phyloP scores from a whole-genome alignment of 1,139 yeast genomes.

The Meyerozyma sp. region DNA sequence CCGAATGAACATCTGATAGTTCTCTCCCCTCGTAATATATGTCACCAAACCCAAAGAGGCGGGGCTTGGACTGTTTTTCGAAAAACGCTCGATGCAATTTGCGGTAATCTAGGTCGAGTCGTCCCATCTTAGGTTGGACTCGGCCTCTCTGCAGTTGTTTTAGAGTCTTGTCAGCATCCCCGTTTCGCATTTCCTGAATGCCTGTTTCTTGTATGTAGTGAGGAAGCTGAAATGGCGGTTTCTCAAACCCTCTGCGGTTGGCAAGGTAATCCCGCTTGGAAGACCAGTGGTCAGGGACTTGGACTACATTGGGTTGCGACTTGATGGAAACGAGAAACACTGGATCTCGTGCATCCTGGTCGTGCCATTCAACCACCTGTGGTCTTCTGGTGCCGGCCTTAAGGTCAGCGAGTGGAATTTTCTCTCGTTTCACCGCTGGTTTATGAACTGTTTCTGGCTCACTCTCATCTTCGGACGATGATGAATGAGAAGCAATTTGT shows the following conservation, averaged over 20 bases:
- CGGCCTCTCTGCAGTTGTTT: slow-evolving; percentile 77
- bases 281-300: slow-evolving; percentile 85
- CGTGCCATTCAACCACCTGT: slow-evolving; percentile 80
- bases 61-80: slow-evolving; percentile 72
- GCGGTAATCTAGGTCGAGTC: slow-evolving; percentile 80
- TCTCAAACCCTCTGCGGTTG: slow-evolving; percentile 64
- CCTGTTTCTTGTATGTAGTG: slow-evolving; percentile 78
- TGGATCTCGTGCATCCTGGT: slow-evolving; percentile 83
- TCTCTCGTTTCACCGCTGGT: slow-evolving; percentile 45
- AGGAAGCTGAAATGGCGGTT: slow-evolving; percentile 74
- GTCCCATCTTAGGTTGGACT: slow-evolving; percentile 88
- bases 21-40: slow-evolving; percentile 78
- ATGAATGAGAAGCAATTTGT: not conserved
- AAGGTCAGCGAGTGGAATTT: slow-evolving; percentile 63
- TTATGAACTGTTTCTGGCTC: slow-evolving; percentile 16
- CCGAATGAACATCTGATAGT: slow-evolving; percentile 36
- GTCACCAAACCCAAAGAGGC: slow-evolving; percentile 66
- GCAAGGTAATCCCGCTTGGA: slow-evolving; percentile 75
- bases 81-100: slow-evolving; percentile 84
- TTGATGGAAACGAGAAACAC: slow-evolving; percentile 59
- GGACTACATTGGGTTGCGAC: slow-evolving; percentile 60
- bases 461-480: not conserved
- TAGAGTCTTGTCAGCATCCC: slow-evolving; percentile 48
- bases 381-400: slow-evolving; percentile 61
- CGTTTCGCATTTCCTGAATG: slow-evolving; percentile 78